phyloP scores from a whole-genome alignment of 805 yeast genomes.

The Blastobotrys chiropterorum region DNA sequence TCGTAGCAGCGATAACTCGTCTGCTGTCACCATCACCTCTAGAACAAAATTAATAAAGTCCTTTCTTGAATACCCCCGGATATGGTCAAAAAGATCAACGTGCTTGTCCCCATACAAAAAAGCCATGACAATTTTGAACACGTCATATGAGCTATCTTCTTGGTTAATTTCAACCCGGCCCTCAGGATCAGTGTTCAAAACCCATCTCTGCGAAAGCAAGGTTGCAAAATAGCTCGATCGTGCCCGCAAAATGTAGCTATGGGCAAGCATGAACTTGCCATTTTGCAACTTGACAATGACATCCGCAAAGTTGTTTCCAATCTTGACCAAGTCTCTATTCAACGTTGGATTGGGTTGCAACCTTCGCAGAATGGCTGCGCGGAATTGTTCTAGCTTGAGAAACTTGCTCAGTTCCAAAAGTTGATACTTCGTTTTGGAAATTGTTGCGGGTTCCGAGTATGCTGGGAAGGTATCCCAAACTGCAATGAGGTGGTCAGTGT shows the following conservation, averaged over 20 bases:
- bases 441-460: slow-evolving; percentile 17
- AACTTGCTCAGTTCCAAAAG: slow-evolving; percentile 18
- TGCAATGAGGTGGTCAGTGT: slow-evolving; percentile 24
- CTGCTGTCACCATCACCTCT: slow-evolving; percentile 54
- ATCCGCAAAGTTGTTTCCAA: slow-evolving; percentile 29
- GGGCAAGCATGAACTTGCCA: slow-evolving; percentile 35
- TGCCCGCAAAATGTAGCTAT: slow-evolving; percentile 43
- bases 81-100: slow-evolving; percentile 26
- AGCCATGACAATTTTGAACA: slow-evolving; percentile 45
- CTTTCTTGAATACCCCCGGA: slow-evolving; percentile 20
- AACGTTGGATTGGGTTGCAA: slow-evolving; percentile 5
- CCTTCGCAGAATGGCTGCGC: slow-evolving; percentile 15
- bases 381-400: slow-evolving; percentile 16
- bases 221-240: slow-evolving; percentile 63
- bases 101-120: slow-evolving; percentile 51
- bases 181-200: slow-evolving; percentile 10
- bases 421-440: slow-evolving; percentile 24
- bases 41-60: slow-evolving; percentile 50
- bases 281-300: slow-evolving; percentile 42
- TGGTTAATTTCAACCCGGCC: slow-evolving; percentile 32
- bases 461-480: slow-evolving; percentile 20
- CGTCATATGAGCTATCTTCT: slow-evolving; percentile 35
- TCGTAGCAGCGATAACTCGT: slow-evolving; percentile 54
- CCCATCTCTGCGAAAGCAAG: slow-evolving; percentile 53
- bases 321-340: slow-evolving; percentile 9